Conservation (phyloP, 75 land plant genomes). For the Pseudotsuga menziesii region DNA sequence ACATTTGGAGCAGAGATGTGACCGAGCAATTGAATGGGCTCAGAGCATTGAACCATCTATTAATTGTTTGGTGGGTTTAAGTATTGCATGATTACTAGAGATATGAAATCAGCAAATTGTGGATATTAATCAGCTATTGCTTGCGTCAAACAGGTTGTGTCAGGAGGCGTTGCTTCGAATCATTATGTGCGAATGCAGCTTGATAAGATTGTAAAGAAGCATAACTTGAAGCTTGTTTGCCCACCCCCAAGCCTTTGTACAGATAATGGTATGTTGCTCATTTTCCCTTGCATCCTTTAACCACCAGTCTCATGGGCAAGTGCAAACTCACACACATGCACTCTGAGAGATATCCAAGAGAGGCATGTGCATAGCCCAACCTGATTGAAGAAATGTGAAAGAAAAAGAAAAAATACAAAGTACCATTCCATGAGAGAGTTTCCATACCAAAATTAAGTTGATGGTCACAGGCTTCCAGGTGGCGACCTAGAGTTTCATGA, state of each 20-base stretch:
- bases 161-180: constrained; percentile 99
- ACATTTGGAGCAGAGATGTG: constrained; percentile 92
- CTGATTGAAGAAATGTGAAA: background rate
- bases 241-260: constrained; percentile 99
- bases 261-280: constrained; percentile 72
- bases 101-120: background rate
- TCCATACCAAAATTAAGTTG: background rate
- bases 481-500: background rate
- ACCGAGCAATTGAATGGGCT: constrained; percentile 95
- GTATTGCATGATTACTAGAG: constrained; percentile 5
- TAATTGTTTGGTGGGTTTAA: constrained; percentile 48
- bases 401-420: background rate
- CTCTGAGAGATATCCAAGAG: background rate
- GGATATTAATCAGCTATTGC: background rate
- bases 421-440: background rate
- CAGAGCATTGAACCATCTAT: constrained; percentile 75
- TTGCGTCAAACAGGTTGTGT: constrained; percentile 62
- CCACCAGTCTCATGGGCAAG: background rate
- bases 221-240: constrained; percentile 65
- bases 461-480: background rate
- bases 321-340: background rate
- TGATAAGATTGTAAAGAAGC: constrained; percentile 45
- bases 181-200: constrained; percentile 74
- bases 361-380: too few species aligned
- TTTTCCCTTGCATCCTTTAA: background rate